Evolutionary conservation across 2,329 filamentous ascomycete genomes (phyloP).

Genomic region (Eurotiales sp.): DNA sequence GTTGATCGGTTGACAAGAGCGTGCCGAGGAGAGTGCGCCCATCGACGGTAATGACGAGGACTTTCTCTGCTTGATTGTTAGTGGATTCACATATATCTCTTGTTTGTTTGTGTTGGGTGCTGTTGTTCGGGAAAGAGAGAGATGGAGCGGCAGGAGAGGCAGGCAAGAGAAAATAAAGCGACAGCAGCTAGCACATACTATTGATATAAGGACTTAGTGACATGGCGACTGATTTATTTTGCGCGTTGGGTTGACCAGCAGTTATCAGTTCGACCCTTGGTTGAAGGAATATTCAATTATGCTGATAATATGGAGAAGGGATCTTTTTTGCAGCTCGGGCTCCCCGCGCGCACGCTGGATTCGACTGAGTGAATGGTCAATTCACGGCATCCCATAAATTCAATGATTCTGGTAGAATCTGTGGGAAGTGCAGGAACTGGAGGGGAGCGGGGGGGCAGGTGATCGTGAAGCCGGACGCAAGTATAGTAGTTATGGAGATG

Average conservation of each 20-base stretch:
- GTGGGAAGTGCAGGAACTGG: too few species aligned
- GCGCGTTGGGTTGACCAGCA: background rate
- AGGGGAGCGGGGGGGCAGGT: too few species aligned
- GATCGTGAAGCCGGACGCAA: background rate
- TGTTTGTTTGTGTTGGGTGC: slow-evolving; percentile 38
- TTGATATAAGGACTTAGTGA: slow-evolving; percentile 54
- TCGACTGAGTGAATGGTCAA: slow-evolving; percentile 1
- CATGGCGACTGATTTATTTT: slow-evolving; percentile 33
- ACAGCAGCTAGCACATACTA: too few species aligned
- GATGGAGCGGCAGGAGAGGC: background rate
- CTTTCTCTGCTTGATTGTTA: too few species aligned
- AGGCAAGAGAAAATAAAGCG: too few species aligned
- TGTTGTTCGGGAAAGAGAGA: background rate
- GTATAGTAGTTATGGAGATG: background rate
- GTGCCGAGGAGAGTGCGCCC: slow-evolving; percentile 81
- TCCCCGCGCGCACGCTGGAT: slow-evolving; percentile 2
- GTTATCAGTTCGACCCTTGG: background rate
- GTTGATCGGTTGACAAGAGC: slow-evolving; percentile 81
- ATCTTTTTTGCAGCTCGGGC: background rate
- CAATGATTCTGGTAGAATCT: background rate
- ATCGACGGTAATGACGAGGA: slow-evolving; percentile 87
- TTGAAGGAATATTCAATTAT: too few species aligned
- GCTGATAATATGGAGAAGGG: too few species aligned
- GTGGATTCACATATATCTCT: too few species aligned
- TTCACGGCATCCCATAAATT: slow-evolving; percentile 11